A percentile compares a stretch with the other conserved stretches of the same genome.
phyloP scores from a whole-genome alignment of 352 stramenopile species.

The Phytophthora europaea region DNA sequence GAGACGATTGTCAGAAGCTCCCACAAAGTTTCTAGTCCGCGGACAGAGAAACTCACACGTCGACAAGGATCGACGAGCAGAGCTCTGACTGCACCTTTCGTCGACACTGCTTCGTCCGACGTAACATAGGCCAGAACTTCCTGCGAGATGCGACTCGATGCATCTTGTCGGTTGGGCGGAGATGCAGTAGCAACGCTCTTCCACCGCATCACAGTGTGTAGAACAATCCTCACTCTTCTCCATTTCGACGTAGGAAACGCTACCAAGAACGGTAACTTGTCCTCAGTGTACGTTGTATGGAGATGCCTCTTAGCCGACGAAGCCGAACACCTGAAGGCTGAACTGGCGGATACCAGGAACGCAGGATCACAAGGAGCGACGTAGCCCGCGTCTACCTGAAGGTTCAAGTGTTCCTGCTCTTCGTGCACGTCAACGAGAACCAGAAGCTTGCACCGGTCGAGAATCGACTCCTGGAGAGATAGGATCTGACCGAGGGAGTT shows the following conservation, averaged over 20 bases:
- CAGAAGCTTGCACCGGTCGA: slow-evolving; percentile 61
- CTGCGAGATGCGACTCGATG: slow-evolving; percentile 16
- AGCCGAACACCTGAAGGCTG: slow-evolving; percentile 16
- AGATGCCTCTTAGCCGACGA: slow-evolving; percentile 41
- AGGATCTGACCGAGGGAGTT: slow-evolving; percentile 28
- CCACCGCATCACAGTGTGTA: slow-evolving; percentile 59
- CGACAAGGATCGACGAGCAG: slow-evolving; percentile 65
- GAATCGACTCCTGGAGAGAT: slow-evolving; percentile 34
- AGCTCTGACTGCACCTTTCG: slow-evolving; percentile 22
- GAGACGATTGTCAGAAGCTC: slow-evolving; percentile 54
- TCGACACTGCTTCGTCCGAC: slow-evolving; percentile 43
- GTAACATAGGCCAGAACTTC: slow-evolving; percentile 49
- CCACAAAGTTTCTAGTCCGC: slow-evolving; percentile 55
- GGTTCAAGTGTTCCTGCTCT: slow-evolving; percentile 42
- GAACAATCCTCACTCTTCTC: slow-evolving; percentile 46
- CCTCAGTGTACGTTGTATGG: slow-evolving; percentile 33
- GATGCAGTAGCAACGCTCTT: slow-evolving; percentile 15
- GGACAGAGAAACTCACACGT: slow-evolving; percentile 47
- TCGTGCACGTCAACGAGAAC: slow-evolving; percentile 40
- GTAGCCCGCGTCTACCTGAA: slow-evolving; percentile 44
- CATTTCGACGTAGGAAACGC: slow-evolving; percentile 62
- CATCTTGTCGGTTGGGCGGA: background rate
- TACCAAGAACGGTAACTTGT: slow-evolving; percentile 47
- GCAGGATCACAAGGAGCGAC: slow-evolving; percentile 47
- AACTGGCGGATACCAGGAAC: slow-evolving; percentile 25